Evolutionary conservation across 495 filamentous ascomycete species (phyloP).

Genomic region (Daldinia caldariorum): DNA sequence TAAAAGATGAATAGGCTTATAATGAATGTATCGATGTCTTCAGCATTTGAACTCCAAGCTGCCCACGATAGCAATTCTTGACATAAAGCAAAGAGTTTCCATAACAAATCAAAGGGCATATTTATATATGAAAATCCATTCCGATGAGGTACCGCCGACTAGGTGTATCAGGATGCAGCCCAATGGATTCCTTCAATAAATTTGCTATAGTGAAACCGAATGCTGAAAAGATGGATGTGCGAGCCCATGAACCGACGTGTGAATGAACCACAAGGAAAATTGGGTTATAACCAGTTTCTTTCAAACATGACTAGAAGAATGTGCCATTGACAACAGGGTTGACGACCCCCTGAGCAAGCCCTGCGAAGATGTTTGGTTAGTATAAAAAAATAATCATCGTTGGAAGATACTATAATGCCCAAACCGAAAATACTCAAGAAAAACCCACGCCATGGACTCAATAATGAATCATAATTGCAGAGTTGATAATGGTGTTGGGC

Average conservation of each 20-base stretch:
- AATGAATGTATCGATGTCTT: constrained; percentile 10
- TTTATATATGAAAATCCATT: not conserved
- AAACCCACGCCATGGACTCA: not conserved
- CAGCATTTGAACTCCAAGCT: constrained; percentile 30
- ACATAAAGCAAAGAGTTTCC: not conserved
- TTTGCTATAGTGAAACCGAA: not conserved
- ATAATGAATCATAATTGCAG: not conserved
- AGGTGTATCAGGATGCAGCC: not conserved
- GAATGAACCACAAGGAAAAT: not conserved
- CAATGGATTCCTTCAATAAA: not conserved
- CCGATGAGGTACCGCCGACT: not conserved
- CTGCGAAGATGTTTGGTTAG: not conserved
- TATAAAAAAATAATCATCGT: not conserved
- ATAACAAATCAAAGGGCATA: not conserved
- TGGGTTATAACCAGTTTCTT: not conserved
- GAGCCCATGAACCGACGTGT: not conserved
- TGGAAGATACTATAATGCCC: not conserved
- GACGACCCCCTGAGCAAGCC: not conserved
- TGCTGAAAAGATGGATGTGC: not conserved
- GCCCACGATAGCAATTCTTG: not conserved
- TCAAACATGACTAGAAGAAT: not conserved
- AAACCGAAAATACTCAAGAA: not conserved
- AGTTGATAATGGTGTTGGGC: not conserved
- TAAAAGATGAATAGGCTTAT: not conserved
- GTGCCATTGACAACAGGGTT: not conserved